Conservation (phyloP, 176 grass and related monocot species). For the Echinochloa phyllopogon region DNA sequence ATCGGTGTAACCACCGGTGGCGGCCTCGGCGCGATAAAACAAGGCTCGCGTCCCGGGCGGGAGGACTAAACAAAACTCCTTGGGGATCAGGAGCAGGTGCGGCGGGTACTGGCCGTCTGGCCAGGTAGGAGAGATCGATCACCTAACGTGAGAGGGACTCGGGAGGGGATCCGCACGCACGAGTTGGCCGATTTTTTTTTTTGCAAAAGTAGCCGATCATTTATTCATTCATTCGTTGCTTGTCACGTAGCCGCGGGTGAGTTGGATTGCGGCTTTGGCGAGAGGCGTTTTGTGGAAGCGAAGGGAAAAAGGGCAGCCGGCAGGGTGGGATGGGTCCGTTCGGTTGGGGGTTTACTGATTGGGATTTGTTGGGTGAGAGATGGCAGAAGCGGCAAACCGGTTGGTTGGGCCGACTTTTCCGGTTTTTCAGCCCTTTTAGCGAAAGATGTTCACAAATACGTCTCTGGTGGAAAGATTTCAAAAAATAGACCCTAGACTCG, state of each 20-base stretch:
- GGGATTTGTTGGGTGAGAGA: neutral
- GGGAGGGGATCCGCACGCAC: neutral
- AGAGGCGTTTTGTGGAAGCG: neutral
- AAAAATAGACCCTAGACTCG: too few species aligned
- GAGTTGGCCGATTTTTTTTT: too few species aligned
- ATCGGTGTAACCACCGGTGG: slow-evolving; percentile 46
- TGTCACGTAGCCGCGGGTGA: neutral
- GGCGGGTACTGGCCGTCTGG: too few species aligned
- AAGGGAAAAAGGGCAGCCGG: neutral
- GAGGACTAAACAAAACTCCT: slow-evolving; percentile 3
- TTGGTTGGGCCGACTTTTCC: too few species aligned
- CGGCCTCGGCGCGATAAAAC: slow-evolving; percentile 41
- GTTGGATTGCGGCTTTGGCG: neutral
- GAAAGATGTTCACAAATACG: too few species aligned
- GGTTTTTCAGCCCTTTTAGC: too few species aligned
- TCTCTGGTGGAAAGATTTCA: too few species aligned
- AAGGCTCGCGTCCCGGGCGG: neutral
- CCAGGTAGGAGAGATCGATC: slow-evolving; percentile 13
- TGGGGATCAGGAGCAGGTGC: neutral
- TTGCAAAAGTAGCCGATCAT: too few species aligned
- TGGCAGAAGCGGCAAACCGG: neutral
- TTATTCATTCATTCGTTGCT: neutral
- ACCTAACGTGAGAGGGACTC: slow-evolving; percentile 45
- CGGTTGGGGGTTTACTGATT: neutral
- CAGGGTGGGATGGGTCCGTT: neutral